These are phyloP conservation scores for Amyloporia xantha DNA, from an alignment of 768 basidiomycete species.

Conservation along the genomic window DNA sequence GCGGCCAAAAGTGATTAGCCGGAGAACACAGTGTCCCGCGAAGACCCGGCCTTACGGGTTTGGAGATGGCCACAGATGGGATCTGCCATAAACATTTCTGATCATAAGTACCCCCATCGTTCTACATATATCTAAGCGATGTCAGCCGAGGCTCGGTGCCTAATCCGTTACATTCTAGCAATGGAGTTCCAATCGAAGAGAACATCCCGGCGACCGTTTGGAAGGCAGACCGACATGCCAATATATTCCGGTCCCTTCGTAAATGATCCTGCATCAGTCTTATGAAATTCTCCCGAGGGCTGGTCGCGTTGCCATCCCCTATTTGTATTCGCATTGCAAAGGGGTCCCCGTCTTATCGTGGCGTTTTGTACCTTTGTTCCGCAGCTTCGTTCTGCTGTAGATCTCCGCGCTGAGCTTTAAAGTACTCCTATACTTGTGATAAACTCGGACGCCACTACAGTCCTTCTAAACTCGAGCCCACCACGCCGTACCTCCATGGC, in stretches of 20 bases:
- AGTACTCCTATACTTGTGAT: constrained; percentile 1
- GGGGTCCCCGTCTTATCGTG: constrained; percentile 4
- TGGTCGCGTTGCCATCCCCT: constrained; percentile 4
- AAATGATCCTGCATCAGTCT: neutral
- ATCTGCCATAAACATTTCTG: constrained; percentile 7
- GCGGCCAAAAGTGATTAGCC: neutral
- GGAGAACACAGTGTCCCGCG: constrained; percentile 12
- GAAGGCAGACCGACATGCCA: constrained; percentile 5
- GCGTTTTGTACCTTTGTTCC: constrained; percentile 3
- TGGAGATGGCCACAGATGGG: constrained; percentile 1
- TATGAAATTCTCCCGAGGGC: constrained; percentile 1
- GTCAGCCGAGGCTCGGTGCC: constrained; percentile 22
- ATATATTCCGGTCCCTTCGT: constrained; percentile 9
- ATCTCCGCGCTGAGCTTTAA: constrained; percentile 4
- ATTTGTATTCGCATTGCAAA: neutral
- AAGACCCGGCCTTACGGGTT: constrained; percentile 13
- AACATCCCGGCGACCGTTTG: constrained; percentile 14
- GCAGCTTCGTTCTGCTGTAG: neutral
- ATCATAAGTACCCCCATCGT: constrained; percentile 14
- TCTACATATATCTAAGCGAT: constrained; percentile 15
- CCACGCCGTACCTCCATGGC: constrained; percentile 11
- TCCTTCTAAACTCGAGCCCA: neutral
- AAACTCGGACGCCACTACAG: constrained; percentile 1
- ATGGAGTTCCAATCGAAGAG: constrained; percentile 15
- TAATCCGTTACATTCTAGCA: constrained; percentile 11